Evolutionary conservation across 305 asterid genomes (phyloP), one percentile per base, ranked within the genome.

Genomic region (Fraxinus xanthoxyloides): DNA sequence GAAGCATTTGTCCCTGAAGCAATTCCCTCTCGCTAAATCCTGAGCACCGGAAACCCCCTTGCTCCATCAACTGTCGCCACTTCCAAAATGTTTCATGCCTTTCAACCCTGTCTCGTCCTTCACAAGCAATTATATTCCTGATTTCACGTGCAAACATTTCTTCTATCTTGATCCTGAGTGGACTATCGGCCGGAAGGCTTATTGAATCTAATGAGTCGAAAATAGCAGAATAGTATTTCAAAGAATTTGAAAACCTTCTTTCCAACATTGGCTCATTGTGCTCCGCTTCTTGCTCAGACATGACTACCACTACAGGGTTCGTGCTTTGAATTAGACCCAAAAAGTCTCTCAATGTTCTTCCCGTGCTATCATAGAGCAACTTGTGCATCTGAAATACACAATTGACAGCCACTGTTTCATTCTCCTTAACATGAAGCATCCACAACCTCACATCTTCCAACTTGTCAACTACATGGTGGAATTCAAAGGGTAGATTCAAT

Each of bases 371-470:
- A 69, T 94, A 90, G 7, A 94, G 90, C 88, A 95, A 79, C 87
- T 89, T 94, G 83, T 97, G 99, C 86, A 97, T 76, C 89, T 94
- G 98, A 46, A 91, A 88, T 4, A 89, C 72, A 76, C 99, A 93
- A 76, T 94, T 97, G 70, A 93, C 92, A 0, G 92, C 98, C 32
- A 97, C 98, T 0, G 87, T 83, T 61, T 94, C 99, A n/a, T 67
- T 84, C 86, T 94, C 99, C 88, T 97, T 97, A 1, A 97, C 97
- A 61, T 97, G 99, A 81, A 97, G 98, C 99, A 97, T 97, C 99
- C 99, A 97, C n/a, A 94, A 88, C 87, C 99, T 87, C 81, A 97
- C 98, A 72, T 97, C 98, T 79, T 97, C 99, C 76, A 97, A 79
- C 80, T 97, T 84, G 77, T 93, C 98, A 0, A 92, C 98, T 35